phyloP scores from a whole-genome alignment of 768 basidiomycete species.

The Gloeophyllum trabeum region DNA sequence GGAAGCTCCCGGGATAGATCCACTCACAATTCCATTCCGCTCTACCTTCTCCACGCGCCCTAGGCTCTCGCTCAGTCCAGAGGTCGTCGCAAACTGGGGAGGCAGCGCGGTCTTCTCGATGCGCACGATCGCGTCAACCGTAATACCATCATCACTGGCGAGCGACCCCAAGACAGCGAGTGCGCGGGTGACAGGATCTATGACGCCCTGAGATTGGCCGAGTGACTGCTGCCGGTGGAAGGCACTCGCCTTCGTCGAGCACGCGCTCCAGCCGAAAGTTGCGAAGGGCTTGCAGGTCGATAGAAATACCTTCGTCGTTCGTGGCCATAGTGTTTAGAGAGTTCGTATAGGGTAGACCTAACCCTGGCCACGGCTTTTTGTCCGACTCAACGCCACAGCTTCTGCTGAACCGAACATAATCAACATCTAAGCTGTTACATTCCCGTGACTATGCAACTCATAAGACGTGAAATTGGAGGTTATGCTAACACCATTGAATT shows the following conservation, averaged over 20 bases:
- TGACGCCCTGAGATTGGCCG: neutral
- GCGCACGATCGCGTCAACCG: constrained; percentile 47
- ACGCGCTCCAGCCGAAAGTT: neutral
- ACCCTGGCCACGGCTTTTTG: too few relatives aligned
- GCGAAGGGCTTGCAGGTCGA: neutral
- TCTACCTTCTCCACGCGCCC: constrained; percentile 36
- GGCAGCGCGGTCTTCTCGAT: constrained; percentile 70
- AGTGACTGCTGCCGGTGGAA: neutral
- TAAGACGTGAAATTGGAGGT: too few relatives aligned
- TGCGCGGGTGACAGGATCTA: constrained; percentile 50
- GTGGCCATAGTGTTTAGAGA: too few relatives aligned
- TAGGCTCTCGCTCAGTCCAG: constrained; percentile 29
- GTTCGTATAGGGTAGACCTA: too few relatives aligned
- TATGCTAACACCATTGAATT: too few relatives aligned
- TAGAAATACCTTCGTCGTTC: too few relatives aligned
- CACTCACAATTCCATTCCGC: constrained; percentile 60
- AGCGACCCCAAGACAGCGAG: constrained; percentile 62
- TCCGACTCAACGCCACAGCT: too few relatives aligned
- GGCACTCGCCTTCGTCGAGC: neutral
- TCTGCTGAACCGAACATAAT: too few relatives aligned
- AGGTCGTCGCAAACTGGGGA: constrained; percentile 25
- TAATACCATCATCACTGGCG: constrained; percentile 6
- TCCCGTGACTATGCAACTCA: too few relatives aligned
- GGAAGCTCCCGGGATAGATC: neutral
- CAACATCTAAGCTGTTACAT: too few relatives aligned